These are phyloP conservation scores for Russula emetica DNA, from an alignment of 768 basidiomycete species.

Conservation along the genomic window DNA sequence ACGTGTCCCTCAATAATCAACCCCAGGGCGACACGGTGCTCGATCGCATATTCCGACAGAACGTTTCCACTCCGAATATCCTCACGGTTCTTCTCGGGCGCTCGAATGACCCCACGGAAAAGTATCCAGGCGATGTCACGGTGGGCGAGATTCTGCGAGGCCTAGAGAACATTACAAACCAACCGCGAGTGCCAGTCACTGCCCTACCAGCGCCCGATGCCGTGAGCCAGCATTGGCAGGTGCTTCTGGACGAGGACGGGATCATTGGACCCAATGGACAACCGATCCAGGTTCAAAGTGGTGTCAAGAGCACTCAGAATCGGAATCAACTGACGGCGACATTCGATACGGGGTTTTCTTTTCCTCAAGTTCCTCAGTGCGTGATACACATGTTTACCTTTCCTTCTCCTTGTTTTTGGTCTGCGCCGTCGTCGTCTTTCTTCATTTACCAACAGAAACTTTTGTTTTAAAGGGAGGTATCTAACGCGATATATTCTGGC, in stretches of 20 bases:
- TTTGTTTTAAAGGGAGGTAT: constrained; percentile 23
- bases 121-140: not conserved
- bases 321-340: not conserved
- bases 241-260: not conserved
- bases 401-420: not conserved
- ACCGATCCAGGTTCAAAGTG: constrained; percentile 30
- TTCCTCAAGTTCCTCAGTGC: constrained; percentile 36
- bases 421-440: not conserved
- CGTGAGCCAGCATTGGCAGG: not conserved
- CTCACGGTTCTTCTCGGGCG: not conserved
- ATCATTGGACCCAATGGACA: constrained; percentile 15
- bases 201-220: not conserved
- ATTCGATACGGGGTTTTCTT: constrained; percentile 31
- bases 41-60: not conserved
- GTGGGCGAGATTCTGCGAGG: not conserved
- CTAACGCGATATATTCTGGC: constrained; percentile 36
- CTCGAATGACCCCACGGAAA: not conserved
- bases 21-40: not conserved
- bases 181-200: not conserved
- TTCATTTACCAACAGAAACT: not conserved
- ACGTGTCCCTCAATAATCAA: not conserved
- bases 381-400: constrained; percentile 8
- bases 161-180: not conserved
- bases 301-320: constrained; percentile 17
- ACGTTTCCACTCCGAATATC: not conserved